These are phyloP conservation scores for Saccharomyces hybrid DNA, from an alignment of 1,139 yeast species.

Conservation along the genomic window DNA sequence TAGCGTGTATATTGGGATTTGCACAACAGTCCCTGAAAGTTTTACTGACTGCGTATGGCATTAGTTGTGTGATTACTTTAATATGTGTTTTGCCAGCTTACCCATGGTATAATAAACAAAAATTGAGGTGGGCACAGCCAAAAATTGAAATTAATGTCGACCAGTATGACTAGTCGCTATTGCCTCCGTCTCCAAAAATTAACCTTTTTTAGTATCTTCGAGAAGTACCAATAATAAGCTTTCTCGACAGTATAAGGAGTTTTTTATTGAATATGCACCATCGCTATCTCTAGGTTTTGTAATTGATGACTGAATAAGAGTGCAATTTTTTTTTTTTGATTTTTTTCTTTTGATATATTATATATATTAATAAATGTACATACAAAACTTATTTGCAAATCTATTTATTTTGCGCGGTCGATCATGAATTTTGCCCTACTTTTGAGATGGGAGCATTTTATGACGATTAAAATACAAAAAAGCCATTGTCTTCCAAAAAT, in stretches of 20 bases:
- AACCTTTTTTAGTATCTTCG: background rate
- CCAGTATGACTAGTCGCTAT: background rate
- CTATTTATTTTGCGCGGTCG: background rate
- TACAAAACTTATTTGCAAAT: background rate
- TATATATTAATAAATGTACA: background rate
- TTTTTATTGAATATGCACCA: background rate
- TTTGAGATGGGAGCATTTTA: background rate
- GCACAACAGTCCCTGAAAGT: conserved; percentile 20
- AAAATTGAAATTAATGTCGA: conserved; percentile 6
- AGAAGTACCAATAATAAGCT: background rate
- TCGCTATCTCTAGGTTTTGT: background rate
- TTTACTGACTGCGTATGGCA: conserved; percentile 14
- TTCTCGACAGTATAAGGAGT: background rate
- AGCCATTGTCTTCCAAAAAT: conserved; percentile 73
- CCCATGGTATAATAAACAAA: conserved; percentile 22
- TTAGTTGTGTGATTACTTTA: conserved; percentile 13
- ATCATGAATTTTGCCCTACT: background rate
- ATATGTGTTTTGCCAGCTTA: conserved; percentile 24
- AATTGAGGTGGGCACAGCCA: conserved; percentile 23
- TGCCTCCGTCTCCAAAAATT: background rate
- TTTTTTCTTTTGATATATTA: background rate
- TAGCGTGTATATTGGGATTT: conserved; percentile 22
- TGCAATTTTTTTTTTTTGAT: background rate
- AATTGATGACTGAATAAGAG: background rate
- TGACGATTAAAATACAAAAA: conserved; percentile 40